Percentiles rank a stretch among this genome's conserved stretches.
Evolutionary conservation across 805 yeast genomes (phyloP).

Genomic region (Torulaspora microellipsoides): DNA sequence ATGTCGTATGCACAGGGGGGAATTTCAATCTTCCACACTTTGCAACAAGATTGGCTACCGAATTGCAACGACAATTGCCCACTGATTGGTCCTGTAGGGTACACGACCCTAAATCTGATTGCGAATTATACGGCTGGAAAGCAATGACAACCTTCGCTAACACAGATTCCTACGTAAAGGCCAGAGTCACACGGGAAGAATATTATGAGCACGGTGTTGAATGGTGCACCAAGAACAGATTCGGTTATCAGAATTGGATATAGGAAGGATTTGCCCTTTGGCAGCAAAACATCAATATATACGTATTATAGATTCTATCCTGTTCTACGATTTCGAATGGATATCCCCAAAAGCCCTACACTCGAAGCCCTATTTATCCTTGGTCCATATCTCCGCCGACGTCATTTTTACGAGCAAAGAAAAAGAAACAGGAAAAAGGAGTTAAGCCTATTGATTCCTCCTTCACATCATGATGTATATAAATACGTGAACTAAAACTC

Average conservation of each 20-base stretch:
- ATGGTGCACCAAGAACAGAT: constrained; percentile 40
- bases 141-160: constrained; percentile 47
- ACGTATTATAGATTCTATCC: not conserved
- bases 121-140: constrained; percentile 51
- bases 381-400: not conserved
- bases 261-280: not conserved
- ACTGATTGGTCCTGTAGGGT: constrained; percentile 63
- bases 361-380: too few species aligned
- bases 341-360: too few species aligned
- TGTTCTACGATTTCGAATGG: too few species aligned
- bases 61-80: constrained; percentile 63
- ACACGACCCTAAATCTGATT: constrained; percentile 30
- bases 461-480: too few species aligned
- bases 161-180: constrained; percentile 40
- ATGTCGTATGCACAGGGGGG: constrained; percentile 81
- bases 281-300: not conserved
- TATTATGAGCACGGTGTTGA: constrained; percentile 76
- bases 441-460: not conserved
- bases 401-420: constrained; percentile 4
- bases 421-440: constrained; percentile 1
- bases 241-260: constrained; percentile 40
- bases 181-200: constrained; percentile 69
- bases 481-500: too few species aligned
- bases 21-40: constrained; percentile 68
- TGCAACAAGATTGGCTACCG: constrained; percentile 52